Base-by-base conservation (phyloP, 768 basidiomycete genomes). In the Hemileccinum rubropunctum region DNA sequence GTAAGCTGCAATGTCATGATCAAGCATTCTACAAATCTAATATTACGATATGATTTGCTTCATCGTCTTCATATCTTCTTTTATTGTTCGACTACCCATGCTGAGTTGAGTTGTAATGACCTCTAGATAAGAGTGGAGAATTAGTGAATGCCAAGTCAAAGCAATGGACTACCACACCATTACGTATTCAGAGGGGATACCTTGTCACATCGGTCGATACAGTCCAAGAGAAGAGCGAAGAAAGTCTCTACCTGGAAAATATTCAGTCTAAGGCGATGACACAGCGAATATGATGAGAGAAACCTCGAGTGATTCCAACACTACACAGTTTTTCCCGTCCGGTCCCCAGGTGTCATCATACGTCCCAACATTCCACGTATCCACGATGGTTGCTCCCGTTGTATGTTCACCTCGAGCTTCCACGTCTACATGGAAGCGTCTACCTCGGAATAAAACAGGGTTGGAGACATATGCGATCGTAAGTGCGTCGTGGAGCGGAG, bases 401-500 rank as follows among this genome's bases (percentile, higher is more conserved):
- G 86, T 80, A 53, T 85, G 81, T 15, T 71, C 68, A 3, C 87
- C 88, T 6, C 71, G 74, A 15, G 87, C 73, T 57, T 95, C 92
- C n/a, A 90, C 77, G 54, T 95, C 92, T 0, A 94, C 91, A 39
- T 86, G 76, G 62, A 84, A 81, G n/a, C 91, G 74, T 42, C 64
- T 77, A 30, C 71, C 69, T 20, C 64, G 64, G 65, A 93, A 92
- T 1, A 92, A 57, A 5, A 81, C 75, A 0, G 90, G 89, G n/a
- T 69, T 66, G 1, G 82, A 78, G 32, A 92, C 73, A 53, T 88
- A 94, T 10, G 83, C 86, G 40, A 94, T 73, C 0, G 92, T 90
- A 32, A 95, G 74, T 1, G 90, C 82, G 58, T 95, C 93, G 54
- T 95, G 93, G 3, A 94, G 73, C 2, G 93, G 93, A 6, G 93